A percentile compares a stretch with the other conserved stretches of the same genome.
Evolutionary conservation across 108 stramenopile species (phyloP).

Genomic region (Mayamaea pseudoterrestris): DNA sequence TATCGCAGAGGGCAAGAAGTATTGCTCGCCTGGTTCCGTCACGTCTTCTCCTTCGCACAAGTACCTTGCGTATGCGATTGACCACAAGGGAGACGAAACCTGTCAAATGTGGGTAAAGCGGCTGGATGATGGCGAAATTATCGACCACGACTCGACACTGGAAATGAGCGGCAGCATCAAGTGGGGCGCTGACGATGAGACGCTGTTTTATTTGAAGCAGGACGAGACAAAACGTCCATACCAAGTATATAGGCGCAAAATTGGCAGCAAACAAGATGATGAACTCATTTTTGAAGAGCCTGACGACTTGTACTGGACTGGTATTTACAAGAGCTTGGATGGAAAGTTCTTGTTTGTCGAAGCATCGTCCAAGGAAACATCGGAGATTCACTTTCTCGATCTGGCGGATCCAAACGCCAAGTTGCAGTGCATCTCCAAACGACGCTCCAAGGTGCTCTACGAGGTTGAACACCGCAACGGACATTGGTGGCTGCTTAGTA

Average conservation of each 20-base stretch:
- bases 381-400: slow-evolving; percentile 70
- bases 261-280: slow-evolving; percentile 19
- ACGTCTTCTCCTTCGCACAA: slow-evolving; percentile 51
- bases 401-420: slow-evolving; percentile 14
- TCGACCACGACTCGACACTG: slow-evolving; percentile 34
- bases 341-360: slow-evolving; percentile 36
- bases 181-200: slow-evolving; percentile 72
- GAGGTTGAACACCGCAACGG: slow-evolving; percentile 50
- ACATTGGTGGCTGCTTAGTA: slow-evolving; percentile 57
- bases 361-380: slow-evolving; percentile 54
- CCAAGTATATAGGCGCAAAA: slow-evolving; percentile 28
- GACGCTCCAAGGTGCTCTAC: slow-evolving; percentile 49
- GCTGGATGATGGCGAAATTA: slow-evolving; percentile 49
- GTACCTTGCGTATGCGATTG: slow-evolving; percentile 80
- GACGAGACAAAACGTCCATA: slow-evolving; percentile 66
- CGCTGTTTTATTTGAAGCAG: slow-evolving; percentile 72
- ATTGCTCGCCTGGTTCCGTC: slow-evolving; percentile 68
- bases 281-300: slow-evolving; percentile 50
- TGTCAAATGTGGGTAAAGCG: slow-evolving; percentile 72
- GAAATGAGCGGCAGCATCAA: slow-evolving; percentile 31
- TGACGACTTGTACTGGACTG: slow-evolving; percentile 41
- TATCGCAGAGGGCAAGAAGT: slow-evolving; percentile 64
- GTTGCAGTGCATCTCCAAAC: slow-evolving; percentile 49
- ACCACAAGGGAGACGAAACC: slow-evolving; percentile 79
- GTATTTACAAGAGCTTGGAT: slow-evolving; percentile 39